Evolutionary conservation across 2,329 filamentous ascomycete genomes (phyloP), one percentile per base, ranked within the genome.

Genomic region (Epichloe brachyelytri): DNA sequence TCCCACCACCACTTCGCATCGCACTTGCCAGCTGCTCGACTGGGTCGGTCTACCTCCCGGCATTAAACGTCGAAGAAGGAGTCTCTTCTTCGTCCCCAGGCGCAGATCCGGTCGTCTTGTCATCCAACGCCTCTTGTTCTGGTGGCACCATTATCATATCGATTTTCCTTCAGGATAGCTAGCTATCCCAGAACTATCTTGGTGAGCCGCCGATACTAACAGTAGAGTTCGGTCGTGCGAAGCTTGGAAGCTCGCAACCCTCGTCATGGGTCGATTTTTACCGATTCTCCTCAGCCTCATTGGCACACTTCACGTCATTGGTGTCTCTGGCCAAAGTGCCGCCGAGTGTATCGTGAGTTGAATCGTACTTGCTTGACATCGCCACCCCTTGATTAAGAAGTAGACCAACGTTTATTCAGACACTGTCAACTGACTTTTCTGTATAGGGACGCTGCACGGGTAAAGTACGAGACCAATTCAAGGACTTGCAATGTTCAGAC

Each of bases 321-420:
- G 57, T 41, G 64, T 61, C 33, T 54, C 56, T 43, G 64, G 57
- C 14, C 56, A 62, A 34, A 55, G 54, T 40, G 43, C 46, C 14
- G 51, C 59, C 17, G 43, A 56, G 3, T 68, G 65, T 50, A 55
- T 68, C 46, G 66, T 68, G 59, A 62, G 66, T 63, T 37, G 11
- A 2, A 20, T 43, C 36, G 38, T 15, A 7, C 40, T 36, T 40
- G 4, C 30, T 30, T 11, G 30, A 30, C 30, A 30, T 30, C 1
- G 10, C 30, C 8, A 30, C 30, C 8, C 4, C 30, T 4, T 11
- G 30, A 30, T 30, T 4, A 30, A 30, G 26, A 30, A 30, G 26
- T 8, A 30, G 30, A 30, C 8, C 30, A 30, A 30, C 10, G 30
- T 30, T 30, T 11, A 10, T 30, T 30, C 8, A 40, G 10, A 5